These are phyloP conservation scores for Trametes versicolor DNA, from an alignment of 1,284 basidiomycete genomes.

Conservation along the genomic window DNA sequence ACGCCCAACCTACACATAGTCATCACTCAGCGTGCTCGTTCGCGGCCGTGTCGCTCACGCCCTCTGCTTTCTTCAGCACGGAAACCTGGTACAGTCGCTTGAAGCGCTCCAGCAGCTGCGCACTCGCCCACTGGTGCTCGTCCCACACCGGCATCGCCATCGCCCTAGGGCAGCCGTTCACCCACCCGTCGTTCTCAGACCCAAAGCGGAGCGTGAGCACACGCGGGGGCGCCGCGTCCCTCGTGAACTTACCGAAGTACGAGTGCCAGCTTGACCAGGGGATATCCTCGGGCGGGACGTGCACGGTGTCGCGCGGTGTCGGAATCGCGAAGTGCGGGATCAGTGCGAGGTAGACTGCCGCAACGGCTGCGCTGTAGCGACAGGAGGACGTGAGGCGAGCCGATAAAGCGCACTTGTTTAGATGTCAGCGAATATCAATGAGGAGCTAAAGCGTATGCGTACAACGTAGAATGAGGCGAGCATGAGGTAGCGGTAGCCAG, in stretches of 20 bases:
- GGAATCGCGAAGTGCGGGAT: constrained; percentile 60
- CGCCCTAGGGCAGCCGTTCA: constrained; percentile 59
- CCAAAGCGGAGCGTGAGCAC: constrained; percentile 57
- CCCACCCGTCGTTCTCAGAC: constrained; percentile 65
- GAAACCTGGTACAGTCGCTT: constrained; percentile 58
- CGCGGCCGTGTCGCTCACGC: neutral
- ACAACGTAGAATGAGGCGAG: constrained; percentile 76
- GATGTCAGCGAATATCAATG: neutral
- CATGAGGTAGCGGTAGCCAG: constrained; percentile 54
- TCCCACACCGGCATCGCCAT: constrained; percentile 61
- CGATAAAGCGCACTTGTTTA: constrained; percentile 68
- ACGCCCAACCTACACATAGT: no score
- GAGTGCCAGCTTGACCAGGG: constrained; percentile 31
- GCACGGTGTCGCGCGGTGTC: constrained; percentile 17
- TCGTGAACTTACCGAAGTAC: constrained; percentile 22
- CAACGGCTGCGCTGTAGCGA: constrained; percentile 69
- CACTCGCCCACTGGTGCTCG: constrained; percentile 54
- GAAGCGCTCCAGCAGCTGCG: constrained; percentile 60
- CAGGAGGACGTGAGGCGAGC: constrained; percentile 73
- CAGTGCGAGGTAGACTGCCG: constrained; percentile 68
- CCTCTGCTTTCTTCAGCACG: constrained; percentile 28
- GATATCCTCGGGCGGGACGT: constrained; percentile 24
- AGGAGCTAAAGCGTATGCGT: constrained; percentile 45
- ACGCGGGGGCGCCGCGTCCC: constrained; percentile 14
- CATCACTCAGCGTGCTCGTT: neutral